phyloP scores from a whole-genome alignment of 2,329 filamentous ascomycete species.

The Rhytidhysteron rufulum region DNA sequence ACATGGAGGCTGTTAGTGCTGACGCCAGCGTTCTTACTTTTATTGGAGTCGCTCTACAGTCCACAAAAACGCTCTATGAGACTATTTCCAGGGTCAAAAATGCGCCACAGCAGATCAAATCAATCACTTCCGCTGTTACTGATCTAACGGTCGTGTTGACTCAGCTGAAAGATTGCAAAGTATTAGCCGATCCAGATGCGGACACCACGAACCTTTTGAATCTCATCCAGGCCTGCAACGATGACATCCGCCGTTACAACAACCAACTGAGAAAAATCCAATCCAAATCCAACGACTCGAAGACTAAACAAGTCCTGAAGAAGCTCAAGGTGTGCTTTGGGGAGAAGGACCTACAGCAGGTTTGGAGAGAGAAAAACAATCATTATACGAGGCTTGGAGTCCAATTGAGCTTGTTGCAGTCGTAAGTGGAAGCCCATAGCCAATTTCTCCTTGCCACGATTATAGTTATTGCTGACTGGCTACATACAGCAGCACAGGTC shows the following conservation, averaged over 20 bases:
- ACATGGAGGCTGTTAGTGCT: slow-evolving; percentile 2
- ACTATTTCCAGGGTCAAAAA: neutral
- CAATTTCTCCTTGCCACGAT: neutral
- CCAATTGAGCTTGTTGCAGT: neutral
- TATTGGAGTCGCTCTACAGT: slow-evolving; percentile 2
- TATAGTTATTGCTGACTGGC: too few relatives aligned
- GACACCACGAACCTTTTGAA: neutral
- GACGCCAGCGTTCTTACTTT: slow-evolving; percentile 2
- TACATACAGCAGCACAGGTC: neutral
- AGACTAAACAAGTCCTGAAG: neutral
- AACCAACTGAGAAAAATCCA: neutral
- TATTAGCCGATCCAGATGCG: neutral
- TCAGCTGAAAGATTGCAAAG: neutral
- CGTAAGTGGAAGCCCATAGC: neutral
- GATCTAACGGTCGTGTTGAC: neutral
- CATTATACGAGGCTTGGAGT: neutral
- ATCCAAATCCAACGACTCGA: neutral
- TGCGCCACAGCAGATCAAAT: neutral
- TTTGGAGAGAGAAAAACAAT: neutral
- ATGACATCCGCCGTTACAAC: neutral
- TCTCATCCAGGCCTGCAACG: neutral
- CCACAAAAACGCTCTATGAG: slow-evolving; percentile 2
- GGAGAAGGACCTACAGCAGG: neutral
- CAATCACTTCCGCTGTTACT: neutral
- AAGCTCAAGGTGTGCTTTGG: neutral